phyloP scores from a whole-genome alignment of 1,139 yeast species.

The Pichia sp. region DNA sequence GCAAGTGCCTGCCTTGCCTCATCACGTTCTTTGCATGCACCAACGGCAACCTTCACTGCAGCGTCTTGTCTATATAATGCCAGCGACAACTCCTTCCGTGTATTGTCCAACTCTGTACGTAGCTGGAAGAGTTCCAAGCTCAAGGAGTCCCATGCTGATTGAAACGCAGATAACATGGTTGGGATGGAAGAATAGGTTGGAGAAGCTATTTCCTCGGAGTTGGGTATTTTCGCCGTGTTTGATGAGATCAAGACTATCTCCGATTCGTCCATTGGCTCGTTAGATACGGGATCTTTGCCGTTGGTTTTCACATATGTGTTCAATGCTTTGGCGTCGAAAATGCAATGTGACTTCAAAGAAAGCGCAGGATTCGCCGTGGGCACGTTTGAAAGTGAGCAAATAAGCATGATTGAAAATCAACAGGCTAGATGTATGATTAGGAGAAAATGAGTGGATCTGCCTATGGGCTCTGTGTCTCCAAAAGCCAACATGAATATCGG shows the following conservation, averaged over 20 bases:
- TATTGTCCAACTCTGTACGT: slow-evolving; percentile 62
- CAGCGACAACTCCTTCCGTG: slow-evolving; percentile 69
- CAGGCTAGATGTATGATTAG: too few relatives aligned
- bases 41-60: slow-evolving; percentile 80
- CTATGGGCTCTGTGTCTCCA: too few relatives aligned
- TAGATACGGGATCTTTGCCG: slow-evolving; percentile 72
- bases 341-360: slow-evolving; percentile 65
- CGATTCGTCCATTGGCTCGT: slow-evolving; percentile 52
- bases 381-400: slow-evolving; percentile 57
- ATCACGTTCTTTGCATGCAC: slow-evolving; percentile 68
- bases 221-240: slow-evolving; percentile 12
- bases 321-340: slow-evolving; percentile 65
- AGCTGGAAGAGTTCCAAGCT: slow-evolving; percentile 77
- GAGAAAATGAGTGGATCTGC: too few relatives aligned
- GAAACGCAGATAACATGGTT: slow-evolving; percentile 64
- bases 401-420: slow-evolving; percentile 12
- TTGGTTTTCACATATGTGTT: slow-evolving; percentile 59
- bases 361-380: slow-evolving; percentile 66
- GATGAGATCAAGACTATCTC: slow-evolving; percentile 42
- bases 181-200: slow-evolving; percentile 63
- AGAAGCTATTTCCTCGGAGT: slow-evolving; percentile 33
- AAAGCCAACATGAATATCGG: not conserved
- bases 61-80: slow-evolving; percentile 87
- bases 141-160: slow-evolving; percentile 86
- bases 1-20: slow-evolving; percentile 60